phyloP scores from a whole-genome alignment of 768 basidiomycete genomes.

The Coprinellus micaceus region DNA sequence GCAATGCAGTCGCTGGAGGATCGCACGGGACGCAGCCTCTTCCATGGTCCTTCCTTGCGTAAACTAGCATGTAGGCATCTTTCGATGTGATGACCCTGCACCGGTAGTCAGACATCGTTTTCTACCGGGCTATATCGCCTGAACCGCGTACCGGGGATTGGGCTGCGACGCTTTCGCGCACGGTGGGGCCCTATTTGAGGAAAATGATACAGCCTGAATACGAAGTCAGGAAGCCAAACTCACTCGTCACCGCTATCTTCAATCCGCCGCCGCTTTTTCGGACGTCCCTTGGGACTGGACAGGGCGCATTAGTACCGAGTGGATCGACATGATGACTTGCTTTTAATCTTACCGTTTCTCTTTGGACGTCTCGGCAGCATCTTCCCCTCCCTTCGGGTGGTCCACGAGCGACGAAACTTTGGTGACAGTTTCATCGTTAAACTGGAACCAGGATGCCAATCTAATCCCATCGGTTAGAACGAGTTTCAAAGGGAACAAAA shows the following conservation, averaged over 20 bases:
- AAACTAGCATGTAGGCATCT: conserved; percentile 96
- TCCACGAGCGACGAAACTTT: conserved; percentile 54
- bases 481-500: conserved; percentile 21
- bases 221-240: background rate
- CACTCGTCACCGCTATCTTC: conserved; percentile 53
- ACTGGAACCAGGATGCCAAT: conserved; percentile 78
- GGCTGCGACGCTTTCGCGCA: background rate
- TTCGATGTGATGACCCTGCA: conserved; percentile 60
- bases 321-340: conserved; percentile 7
- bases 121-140: background rate
- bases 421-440: conserved; percentile 86
- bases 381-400: conserved; percentile 30
- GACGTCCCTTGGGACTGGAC: conserved; percentile 31
- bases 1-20: conserved; percentile 55
- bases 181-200: background rate
- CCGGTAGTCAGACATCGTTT: conserved; percentile 3
- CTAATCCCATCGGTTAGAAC: conserved; percentile 33
- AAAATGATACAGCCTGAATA: background rate
- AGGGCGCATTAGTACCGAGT: conserved; percentile 7
- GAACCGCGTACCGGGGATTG: background rate
- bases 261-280: conserved; percentile 50
- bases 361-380: conserved; percentile 26
- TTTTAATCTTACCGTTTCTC: conserved; percentile 23
- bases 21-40: conserved; percentile 22
- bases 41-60: conserved; percentile 45